Evolutionary conservation across 2,329 filamentous ascomycete genomes (phyloP).

Genomic region (Aspergillus flavus): DNA sequence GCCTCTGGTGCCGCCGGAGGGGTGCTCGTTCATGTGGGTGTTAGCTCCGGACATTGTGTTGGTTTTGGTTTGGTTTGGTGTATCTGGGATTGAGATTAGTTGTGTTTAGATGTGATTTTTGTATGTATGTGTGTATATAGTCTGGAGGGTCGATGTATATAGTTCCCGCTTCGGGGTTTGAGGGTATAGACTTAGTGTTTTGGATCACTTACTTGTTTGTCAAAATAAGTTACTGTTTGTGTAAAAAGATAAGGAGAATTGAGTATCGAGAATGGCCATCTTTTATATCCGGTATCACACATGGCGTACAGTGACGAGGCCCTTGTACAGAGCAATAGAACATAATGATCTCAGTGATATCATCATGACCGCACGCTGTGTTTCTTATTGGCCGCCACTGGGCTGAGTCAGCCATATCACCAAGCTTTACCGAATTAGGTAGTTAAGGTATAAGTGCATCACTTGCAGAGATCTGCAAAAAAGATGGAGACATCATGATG

Average conservation of each 20-base stretch:
- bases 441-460: background rate
- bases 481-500: background rate
- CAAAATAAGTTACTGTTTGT: background rate
- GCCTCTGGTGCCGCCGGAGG: constrained; percentile 21
- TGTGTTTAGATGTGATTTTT: background rate
- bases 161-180: background rate
- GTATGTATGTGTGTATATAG: background rate
- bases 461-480: background rate
- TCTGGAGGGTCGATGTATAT: background rate
- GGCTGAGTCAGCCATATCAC: background rate
- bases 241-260: background rate
- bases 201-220: background rate
- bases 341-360: background rate
- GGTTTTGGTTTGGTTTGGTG: background rate
- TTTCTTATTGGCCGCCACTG: background rate
- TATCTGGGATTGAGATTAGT: background rate
- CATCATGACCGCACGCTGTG: background rate
- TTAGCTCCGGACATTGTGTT: constrained; percentile 4
- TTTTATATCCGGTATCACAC: background rate
- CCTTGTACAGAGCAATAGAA: background rate
- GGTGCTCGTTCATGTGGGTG: constrained; percentile 15
- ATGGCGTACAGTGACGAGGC: background rate
- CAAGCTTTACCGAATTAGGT: background rate
- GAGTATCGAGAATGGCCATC: background rate
- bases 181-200: background rate